Conservation (phyloP, 352 stramenopile species). For the Globisporangium spiculum region DNA sequence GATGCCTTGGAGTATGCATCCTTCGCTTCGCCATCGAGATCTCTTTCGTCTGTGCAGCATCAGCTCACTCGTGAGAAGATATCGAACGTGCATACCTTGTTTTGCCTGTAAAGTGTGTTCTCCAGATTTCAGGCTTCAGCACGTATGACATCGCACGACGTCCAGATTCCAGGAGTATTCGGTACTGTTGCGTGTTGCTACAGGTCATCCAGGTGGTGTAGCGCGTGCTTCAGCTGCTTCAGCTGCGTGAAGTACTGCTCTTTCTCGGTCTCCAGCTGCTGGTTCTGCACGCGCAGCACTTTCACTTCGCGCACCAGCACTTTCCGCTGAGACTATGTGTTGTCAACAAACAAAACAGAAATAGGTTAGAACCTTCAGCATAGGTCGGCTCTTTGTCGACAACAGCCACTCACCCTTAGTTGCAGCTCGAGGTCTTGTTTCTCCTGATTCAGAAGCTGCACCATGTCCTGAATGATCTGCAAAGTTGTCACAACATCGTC, state of each 20-base stretch:
- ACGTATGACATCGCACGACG: not conserved
- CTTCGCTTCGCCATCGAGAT: not conserved
- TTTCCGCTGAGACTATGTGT: slow-evolving; percentile 59
- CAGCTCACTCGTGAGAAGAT: no score
- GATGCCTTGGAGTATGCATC: not conserved
- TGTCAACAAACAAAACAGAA: not conserved
- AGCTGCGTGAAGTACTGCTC: slow-evolving; percentile 74
- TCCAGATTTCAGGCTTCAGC: not conserved
- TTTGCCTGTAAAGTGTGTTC: no score
- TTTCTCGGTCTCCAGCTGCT: slow-evolving; percentile 59
- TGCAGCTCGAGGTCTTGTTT: slow-evolving; percentile 75
- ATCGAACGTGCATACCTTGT: no score
- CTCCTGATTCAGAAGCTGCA: slow-evolving; percentile 65
- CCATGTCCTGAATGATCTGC: slow-evolving; percentile 84
- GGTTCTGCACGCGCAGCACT: slow-evolving; percentile 60
- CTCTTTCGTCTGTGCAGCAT: no score
- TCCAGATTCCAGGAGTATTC: not conserved
- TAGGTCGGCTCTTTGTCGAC: not conserved
- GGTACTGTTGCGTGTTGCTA: not conserved
- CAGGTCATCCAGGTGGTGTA: slow-evolving; percentile 75
- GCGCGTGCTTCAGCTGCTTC: slow-evolving; percentile 68
- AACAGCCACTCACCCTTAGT: slow-evolving; percentile 32
- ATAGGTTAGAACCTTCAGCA: not conserved
- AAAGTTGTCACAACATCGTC: not conserved
- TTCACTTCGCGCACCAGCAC: slow-evolving; percentile 82